Conservation (phyloP, 2,329 filamentous ascomycete genomes). For the Cercospora sp. region DNA sequence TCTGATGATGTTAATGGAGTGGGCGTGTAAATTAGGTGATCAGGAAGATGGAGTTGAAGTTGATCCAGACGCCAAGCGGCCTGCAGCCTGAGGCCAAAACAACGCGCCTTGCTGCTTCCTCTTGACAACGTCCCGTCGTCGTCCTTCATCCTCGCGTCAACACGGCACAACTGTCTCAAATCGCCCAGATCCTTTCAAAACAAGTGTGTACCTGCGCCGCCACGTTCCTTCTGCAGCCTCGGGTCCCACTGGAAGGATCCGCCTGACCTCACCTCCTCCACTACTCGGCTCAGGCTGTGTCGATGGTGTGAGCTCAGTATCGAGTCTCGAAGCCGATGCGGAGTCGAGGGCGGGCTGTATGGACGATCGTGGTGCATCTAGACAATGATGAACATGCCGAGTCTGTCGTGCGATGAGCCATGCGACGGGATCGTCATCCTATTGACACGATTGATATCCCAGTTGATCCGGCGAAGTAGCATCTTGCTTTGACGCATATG, state of each 20-base stretch:
- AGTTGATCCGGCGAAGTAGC: background rate
- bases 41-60: background rate
- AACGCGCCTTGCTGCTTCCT: background rate
- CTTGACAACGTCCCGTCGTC: background rate
- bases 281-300: slow-evolving; percentile 6
- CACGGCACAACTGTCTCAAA: slow-evolving; percentile 1
- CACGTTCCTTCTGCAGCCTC: background rate
- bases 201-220: background rate
- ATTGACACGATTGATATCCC: slow-evolving; percentile 1
- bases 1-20: background rate
- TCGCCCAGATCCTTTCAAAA: background rate
- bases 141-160: background rate
- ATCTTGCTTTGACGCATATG: background rate
- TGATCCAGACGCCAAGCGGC: background rate
- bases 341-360: slow-evolving; percentile 6
- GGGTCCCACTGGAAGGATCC: slow-evolving; percentile 2
- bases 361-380: slow-evolving; percentile 14
- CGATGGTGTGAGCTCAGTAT: slow-evolving; percentile 2
- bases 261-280: background rate
- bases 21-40: background rate
- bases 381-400: background rate
- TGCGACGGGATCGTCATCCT: background rate
- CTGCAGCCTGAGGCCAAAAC: background rate
- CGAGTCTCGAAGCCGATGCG: slow-evolving; percentile 9
- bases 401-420: background rate